A percentile compares a stretch with the other conserved stretches of the same genome.
phyloP scores from a whole-genome alignment of 257 asterid genomes.

The Przewalskia tangutica region DNA sequence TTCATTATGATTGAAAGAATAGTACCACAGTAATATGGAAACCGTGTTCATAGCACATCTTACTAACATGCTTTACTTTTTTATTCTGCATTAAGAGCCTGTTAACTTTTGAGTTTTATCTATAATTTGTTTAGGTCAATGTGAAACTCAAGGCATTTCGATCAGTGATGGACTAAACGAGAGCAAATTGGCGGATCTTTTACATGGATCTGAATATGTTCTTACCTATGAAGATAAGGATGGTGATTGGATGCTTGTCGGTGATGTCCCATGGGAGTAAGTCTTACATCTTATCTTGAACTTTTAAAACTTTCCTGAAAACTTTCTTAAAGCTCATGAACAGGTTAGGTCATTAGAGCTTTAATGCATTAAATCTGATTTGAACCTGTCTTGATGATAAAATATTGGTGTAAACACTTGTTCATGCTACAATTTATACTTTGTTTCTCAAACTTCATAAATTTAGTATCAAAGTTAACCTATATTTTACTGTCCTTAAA shows the following conservation, averaged over 20 bases:
- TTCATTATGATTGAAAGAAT: not conserved
- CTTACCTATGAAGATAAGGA: conserved; percentile 89
- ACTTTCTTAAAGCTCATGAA: not conserved
- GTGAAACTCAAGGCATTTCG: conserved; percentile 22
- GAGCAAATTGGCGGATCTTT: conserved; percentile 60
- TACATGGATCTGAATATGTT: conserved; percentile 74
- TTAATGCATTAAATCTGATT: not conserved
- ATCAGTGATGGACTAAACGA: conserved; percentile 35
- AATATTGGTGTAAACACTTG: not conserved
- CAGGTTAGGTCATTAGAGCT: not conserved
- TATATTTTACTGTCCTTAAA: not conserved
- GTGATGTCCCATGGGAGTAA: conserved; percentile 95
- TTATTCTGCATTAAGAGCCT: not conserved
- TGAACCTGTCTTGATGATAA: not conserved
- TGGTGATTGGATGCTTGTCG: conserved; percentile 98
- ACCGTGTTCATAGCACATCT: not conserved
- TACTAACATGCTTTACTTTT: not conserved
- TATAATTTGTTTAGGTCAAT: conserved; percentile 17
- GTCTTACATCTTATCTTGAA: conserved; percentile 5
- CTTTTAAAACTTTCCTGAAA: not conserved
- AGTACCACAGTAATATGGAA: too few species aligned
- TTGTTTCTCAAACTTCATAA: not conserved
- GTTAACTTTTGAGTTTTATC: not conserved
- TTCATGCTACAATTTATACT: not conserved
- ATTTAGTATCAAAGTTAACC: not conserved